Conservation (phyloP, 2,329 filamentous ascomycete genomes). For the Xylaria sp. region DNA sequence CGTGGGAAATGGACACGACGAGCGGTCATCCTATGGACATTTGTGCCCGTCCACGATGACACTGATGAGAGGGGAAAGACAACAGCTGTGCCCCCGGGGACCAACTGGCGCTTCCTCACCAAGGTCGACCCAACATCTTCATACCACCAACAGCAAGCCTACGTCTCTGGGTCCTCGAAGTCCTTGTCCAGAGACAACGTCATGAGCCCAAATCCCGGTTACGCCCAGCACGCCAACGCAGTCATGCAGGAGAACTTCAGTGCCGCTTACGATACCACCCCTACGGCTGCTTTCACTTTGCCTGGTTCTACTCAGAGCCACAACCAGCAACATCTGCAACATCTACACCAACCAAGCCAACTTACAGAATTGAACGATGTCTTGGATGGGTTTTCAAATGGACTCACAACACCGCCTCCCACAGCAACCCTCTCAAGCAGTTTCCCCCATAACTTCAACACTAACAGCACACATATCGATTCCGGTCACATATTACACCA, state of each 20-base stretch:
- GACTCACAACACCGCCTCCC: constrained; percentile 62
- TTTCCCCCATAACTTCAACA: constrained; percentile 51
- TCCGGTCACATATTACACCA: constrained; percentile 36
- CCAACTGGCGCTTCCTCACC: constrained; percentile 67
- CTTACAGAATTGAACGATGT: constrained; percentile 42
- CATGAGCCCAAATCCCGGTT: constrained; percentile 60
- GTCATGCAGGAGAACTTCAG: constrained; percentile 64
- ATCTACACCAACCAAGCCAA: constrained; percentile 26
- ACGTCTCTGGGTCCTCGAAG: constrained; percentile 44
- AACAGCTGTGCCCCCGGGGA: constrained; percentile 58
- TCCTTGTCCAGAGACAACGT: constrained; percentile 50
- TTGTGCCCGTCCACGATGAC: constrained; percentile 58
- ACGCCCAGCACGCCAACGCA: constrained; percentile 58
- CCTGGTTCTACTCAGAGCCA: constrained; percentile 30
- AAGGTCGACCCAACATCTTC: constrained; percentile 65
- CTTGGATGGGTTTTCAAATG: constrained; percentile 56
- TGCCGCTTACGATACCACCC: constrained; percentile 52
- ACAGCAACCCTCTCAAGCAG: constrained; percentile 57
- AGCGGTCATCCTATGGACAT: constrained; percentile 68
- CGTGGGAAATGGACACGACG: constrained; percentile 59
- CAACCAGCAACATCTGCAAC: constrained; percentile 26
- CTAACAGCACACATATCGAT: constrained; percentile 31
- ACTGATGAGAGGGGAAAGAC: constrained; percentile 50
- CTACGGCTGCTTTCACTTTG: constrained; percentile 25
- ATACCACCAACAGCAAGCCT: constrained; percentile 58